Evolutionary conservation across 1,139 yeast species (phyloP), one percentile per base, ranked within the genome.

Genomic region (Pichia cactophila): DNA sequence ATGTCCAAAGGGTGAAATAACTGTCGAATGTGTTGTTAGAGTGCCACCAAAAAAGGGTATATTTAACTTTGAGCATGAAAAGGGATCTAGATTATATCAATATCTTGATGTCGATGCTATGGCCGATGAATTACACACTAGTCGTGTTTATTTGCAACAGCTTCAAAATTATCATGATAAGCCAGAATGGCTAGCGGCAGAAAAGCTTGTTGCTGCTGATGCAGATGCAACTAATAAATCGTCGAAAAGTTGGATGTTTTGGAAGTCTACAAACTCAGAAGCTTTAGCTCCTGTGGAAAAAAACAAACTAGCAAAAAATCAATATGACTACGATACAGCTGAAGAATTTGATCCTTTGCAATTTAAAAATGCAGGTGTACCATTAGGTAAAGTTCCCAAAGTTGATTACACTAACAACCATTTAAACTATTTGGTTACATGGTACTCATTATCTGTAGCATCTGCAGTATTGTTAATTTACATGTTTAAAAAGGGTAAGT

Each of bases 391-490:
- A 48, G 69, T 75, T 6, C 94, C 97, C 14, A 80, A 80, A 60
- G 80, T 92, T 33, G 89, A 83, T 55, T 76, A 88, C 62, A 79
- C 85, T 56, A 94, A 92, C 66, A 89, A 90, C 62, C 99, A 92
- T 64, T 70, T 90, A 66, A 96, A 92, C 66, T 92, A 92, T 65
- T 71, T 92, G 60, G 78, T 88, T 26, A 92, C 99, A 0, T 92
- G 99, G 99, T 92, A 87, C 64, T 96, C 95, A 0, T 76, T 89
- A 41, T 81, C 89, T 1, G 60, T 84, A 40, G 77, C 86, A 38
- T 84, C 95, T 44, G 62, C 89, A 0, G 78, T 82, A 35, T 74
- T 86, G 63, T 72, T 90, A 26, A 65, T 78, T 48, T 66, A 76
- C 35, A 80, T 86, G 11, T 62, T 84, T 53, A 76, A 68, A 59